Conservation (phyloP, 768 basidiomycete genomes). For the Mrakia gelida region DNA sequence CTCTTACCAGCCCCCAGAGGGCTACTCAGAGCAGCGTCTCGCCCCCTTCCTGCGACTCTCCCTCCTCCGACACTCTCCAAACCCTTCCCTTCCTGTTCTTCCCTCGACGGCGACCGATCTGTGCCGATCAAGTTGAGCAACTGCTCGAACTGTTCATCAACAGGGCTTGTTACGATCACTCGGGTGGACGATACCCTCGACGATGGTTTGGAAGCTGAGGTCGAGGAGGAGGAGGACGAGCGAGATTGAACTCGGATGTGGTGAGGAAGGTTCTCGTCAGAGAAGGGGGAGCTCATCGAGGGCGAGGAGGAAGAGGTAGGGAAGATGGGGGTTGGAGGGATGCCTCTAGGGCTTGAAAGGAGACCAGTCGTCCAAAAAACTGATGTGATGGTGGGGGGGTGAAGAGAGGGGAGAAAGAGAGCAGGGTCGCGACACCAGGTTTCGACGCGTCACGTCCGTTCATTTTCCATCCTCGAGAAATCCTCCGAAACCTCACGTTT, state of each 20-base stretch:
- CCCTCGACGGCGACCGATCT: not conserved
- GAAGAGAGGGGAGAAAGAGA: not conserved
- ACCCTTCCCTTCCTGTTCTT: not conserved
- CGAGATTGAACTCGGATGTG: not conserved
- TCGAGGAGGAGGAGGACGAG: constrained; percentile 5
- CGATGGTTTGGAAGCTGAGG: not conserved
- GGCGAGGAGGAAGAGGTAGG: not conserved
- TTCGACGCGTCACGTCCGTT: not conserved
- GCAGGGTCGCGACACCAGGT: not conserved
- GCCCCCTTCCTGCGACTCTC: not conserved
- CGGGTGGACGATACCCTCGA: not conserved
- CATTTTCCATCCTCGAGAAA: not conserved
- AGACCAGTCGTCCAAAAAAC: no score
- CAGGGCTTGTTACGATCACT: not conserved
- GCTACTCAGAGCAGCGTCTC: no score
- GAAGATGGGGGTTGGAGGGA: not conserved
- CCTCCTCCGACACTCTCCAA: not conserved
- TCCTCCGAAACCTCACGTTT: not conserved
- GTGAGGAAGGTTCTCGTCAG: not conserved
- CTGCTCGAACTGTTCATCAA: not conserved
- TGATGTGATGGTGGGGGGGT: not conserved
- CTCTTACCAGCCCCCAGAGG: not conserved
- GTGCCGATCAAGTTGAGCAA: not conserved
- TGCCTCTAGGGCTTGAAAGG: not conserved
- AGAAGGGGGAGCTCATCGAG: not conserved